These are phyloP conservation scores for Tremellales sp. DNA, from an alignment of 1,284 basidiomycete genomes.

Conservation along the genomic window DNA sequence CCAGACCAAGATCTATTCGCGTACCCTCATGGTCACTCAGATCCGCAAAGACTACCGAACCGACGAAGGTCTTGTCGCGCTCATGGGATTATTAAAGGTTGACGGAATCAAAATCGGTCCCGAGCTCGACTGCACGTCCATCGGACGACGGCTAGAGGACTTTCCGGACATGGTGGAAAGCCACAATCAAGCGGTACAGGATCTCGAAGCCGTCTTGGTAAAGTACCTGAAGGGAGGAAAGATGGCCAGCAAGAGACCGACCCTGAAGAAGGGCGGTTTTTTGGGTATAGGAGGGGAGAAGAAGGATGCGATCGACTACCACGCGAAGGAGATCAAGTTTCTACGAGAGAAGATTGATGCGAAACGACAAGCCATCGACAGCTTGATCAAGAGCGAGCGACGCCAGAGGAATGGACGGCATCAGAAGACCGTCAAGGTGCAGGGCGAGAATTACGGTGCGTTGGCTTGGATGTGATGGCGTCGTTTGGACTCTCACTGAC, in stretches of 20 bases:
- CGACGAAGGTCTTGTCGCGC: conserved; percentile 67
- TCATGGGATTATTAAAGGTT: conserved; percentile 64
- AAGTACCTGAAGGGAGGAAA: conserved; percentile 76
- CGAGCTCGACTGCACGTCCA: conserved; percentile 42
- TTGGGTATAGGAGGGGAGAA: conserved; percentile 67
- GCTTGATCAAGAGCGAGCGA: conserved; percentile 46
- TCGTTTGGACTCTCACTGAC: conserved; percentile 10
- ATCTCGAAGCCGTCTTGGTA: conserved; percentile 77
- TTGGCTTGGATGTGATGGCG: background rate
- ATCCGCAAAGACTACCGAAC: conserved; percentile 71
- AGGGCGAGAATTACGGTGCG: conserved; percentile 72
- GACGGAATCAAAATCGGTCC: conserved; percentile 50
- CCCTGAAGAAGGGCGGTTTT: conserved; percentile 64
- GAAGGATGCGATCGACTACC: conserved; percentile 78
- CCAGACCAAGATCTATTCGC: conserved; percentile 46
- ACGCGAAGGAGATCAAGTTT: conserved; percentile 62
- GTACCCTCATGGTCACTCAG: conserved; percentile 56
- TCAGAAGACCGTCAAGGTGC: conserved; percentile 21
- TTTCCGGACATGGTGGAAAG: conserved; percentile 55
- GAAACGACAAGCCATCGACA: conserved; percentile 68
- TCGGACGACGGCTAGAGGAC: conserved; percentile 44
- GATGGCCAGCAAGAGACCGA: conserved; percentile 69
- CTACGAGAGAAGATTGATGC: conserved; percentile 69
- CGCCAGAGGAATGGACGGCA: conserved; percentile 32
- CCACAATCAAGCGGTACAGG: conserved; percentile 79